phyloP scores from a whole-genome alignment of 2,329 filamentous ascomycete genomes.

The Neofusicoccum sp. region DNA sequence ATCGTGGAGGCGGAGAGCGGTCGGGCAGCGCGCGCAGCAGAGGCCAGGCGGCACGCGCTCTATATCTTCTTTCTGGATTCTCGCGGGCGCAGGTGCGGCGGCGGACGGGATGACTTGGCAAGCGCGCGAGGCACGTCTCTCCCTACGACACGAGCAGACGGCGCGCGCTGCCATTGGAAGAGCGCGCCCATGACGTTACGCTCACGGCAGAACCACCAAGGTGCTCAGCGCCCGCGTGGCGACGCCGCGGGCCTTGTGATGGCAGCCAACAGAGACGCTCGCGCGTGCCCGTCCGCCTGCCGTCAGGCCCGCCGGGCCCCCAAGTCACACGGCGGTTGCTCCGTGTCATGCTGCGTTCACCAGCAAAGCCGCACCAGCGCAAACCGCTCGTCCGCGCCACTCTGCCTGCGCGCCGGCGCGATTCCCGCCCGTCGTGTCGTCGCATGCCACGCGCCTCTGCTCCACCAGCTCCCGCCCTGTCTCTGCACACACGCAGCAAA shows the following conservation, averaged over 20 bases:
- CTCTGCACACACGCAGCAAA: neutral
- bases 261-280: neutral
- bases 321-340: neutral
- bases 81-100: slow-evolving; percentile 5
- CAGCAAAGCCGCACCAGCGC: too few relatives aligned
- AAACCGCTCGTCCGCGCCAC: too few relatives aligned
- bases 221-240: slow-evolving; percentile 15
- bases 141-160: slow-evolving; percentile 12
- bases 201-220: slow-evolving; percentile 11
- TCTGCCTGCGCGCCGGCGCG: too few relatives aligned
- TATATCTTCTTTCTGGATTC: slow-evolving; percentile 1
- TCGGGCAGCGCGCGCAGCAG: neutral
- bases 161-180: slow-evolving; percentile 4
- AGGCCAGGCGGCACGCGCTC: neutral
- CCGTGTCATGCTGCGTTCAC: neutral
- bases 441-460: too few relatives aligned
- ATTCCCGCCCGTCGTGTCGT: too few relatives aligned
- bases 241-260: neutral
- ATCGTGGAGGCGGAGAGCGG: slow-evolving; percentile 27
- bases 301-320: neutral
- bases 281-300: neutral
- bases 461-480: neutral
- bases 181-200: slow-evolving; percentile 3
- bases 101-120: slow-evolving; percentile 6
- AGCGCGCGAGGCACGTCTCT: slow-evolving; percentile 14